These are phyloP conservation scores for Triticum urartu DNA, from an alignment of 176 grass and related monocot species.

Conservation along the genomic window DNA sequence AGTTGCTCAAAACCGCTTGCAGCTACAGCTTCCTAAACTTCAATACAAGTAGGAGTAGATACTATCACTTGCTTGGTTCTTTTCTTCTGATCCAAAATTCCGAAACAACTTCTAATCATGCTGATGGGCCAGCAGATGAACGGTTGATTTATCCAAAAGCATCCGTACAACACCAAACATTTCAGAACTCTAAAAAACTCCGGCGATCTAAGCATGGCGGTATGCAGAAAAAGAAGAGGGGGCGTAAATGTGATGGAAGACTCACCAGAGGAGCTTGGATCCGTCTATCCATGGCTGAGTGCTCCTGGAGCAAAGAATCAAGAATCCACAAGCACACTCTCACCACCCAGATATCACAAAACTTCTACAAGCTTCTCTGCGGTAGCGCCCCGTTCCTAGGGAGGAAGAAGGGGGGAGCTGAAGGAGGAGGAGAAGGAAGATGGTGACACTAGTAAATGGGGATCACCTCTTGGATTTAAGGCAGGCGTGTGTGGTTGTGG, in stretches of 20 bases:
- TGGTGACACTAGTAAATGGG: constrained; percentile 11
- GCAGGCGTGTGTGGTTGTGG: constrained; percentile 8
- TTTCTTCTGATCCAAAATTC: background rate
- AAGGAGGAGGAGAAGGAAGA: background rate
- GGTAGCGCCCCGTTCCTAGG: background rate
- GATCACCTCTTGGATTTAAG: constrained; percentile 32
- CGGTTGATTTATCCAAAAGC: background rate
- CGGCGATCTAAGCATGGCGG: background rate
- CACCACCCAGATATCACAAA: constrained; percentile 10
- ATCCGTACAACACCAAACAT: background rate
- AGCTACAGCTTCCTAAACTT: background rate
- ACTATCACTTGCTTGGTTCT: background rate
- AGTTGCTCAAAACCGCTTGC: background rate
- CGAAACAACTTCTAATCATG: background rate
- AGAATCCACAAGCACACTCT: constrained; percentile 9
- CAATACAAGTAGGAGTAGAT: background rate
- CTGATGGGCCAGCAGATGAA: background rate
- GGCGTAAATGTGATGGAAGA: background rate
- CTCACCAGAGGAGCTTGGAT: constrained; percentile 62
- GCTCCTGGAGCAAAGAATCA: constrained; percentile 32
- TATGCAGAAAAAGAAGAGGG: background rate
- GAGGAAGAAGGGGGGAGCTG: background rate
- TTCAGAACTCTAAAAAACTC: background rate
- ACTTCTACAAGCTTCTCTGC: constrained; percentile 8
- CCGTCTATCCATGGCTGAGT: constrained; percentile 49